phyloP scores from a whole-genome alignment of 140 eudicot species.

The Oenanthe javanica region DNA sequence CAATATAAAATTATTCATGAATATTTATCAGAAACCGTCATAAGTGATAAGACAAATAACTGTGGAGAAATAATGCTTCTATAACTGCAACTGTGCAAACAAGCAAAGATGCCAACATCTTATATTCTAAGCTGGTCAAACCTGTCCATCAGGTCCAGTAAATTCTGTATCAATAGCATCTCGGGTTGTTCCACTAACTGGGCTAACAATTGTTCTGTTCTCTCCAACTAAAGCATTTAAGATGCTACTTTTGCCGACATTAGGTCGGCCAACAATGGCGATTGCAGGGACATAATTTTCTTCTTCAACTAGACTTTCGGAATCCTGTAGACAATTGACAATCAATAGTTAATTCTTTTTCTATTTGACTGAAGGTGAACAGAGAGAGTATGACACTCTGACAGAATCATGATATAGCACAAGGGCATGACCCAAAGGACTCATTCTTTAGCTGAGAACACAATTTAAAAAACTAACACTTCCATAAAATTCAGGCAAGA shows the following conservation, averaged over 20 bases:
- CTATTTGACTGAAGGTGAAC: neutral
- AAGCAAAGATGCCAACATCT: neutral
- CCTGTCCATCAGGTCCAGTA: slow-evolving; percentile 94
- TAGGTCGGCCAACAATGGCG: slow-evolving; percentile 92
- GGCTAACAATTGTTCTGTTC: slow-evolving; percentile 96
- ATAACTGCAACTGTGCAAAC: slow-evolving; percentile 1
- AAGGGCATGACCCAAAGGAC: neutral
- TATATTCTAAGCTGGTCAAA: slow-evolving; percentile 20
- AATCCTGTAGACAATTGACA: slow-evolving; percentile 38
- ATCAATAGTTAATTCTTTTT: neutral
- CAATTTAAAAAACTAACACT: neutral
- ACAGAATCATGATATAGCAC: neutral
- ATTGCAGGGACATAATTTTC: slow-evolving; percentile 73
- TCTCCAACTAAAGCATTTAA: slow-evolving; percentile 93
- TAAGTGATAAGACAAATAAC: neutral
- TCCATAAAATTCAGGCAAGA: neutral
- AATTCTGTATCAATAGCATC: slow-evolving; percentile 98
- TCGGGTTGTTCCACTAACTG: slow-evolving; percentile 98
- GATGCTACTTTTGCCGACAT: slow-evolving; percentile 96
- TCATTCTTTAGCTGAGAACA: neutral
- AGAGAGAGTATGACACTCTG: neutral
- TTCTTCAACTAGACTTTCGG: slow-evolving; percentile 40
- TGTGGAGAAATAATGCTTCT: neutral
- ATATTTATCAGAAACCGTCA: neutral
- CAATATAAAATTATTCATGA: neutral